Evolutionary conservation across 2,329 filamentous ascomycete genomes (phyloP), one percentile per base, ranked within the genome.

Genomic region (Pseudopyrenochaeta lycopersici): DNA sequence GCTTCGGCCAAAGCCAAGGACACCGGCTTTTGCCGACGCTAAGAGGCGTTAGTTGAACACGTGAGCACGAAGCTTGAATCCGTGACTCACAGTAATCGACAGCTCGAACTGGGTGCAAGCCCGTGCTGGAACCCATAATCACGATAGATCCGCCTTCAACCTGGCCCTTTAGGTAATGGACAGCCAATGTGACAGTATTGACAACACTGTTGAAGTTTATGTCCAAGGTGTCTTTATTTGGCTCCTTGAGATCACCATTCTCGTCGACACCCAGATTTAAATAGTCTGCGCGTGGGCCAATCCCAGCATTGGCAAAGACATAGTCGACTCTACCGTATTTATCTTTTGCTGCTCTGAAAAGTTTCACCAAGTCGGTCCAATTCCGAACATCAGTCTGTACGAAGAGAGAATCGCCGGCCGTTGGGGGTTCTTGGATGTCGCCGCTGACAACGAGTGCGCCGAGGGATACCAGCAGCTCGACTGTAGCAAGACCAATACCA

Each of bases 401-500:
- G n/a, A 56, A 60, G 23, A 51, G 43, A 79, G 67, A 73, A 57
- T 55, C 40, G 27, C 52, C 47, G 7, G 47, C 11, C 9, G 51
- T 35, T 14, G 61, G 61, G 0, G 76, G 74, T 9, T 78, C 68
- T 35, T 80, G 78, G 39, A 86, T 62, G 62, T 88, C 85, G 21
- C 77, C 84, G 33, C 77, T 80, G 52, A 87, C 75, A 12, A 88
- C 84, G n/a, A 72, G 76, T 23, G 84, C 84, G 31, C 84, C 84
- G 0, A 81, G 67, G 1, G 78, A 75, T 2, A 85, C 74, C 15
- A 86, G 79, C 4, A 84, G 73, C 4, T 80, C 66, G 11, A 80
- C 77, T 2, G 85, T 85, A 35, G 82, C 82, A 18, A 85, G 77
- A 33, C 85, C 85, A 47, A 87, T 88, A 32, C 85, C 85, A 6